Conservation (phyloP, 192 early-diverging fungal species). For the Backusella westeae region DNA sequence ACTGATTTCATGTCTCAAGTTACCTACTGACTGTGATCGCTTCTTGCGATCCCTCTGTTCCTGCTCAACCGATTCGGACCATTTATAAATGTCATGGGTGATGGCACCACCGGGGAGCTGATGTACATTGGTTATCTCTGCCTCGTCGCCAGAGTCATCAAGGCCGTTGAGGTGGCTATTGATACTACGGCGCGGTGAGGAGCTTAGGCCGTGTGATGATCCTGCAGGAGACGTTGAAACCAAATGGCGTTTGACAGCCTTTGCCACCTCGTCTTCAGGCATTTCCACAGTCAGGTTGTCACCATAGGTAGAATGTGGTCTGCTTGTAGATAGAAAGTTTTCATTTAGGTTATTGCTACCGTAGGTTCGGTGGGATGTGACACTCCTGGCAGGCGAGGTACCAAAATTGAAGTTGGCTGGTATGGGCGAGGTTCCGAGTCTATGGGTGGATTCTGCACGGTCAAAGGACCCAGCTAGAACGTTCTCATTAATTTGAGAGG, state of each 20-base stretch:
- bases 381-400: constrained; percentile 14
- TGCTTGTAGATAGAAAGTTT: background rate
- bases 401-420: constrained; percentile 5
- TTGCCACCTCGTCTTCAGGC: constrained; percentile 53
- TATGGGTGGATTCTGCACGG: background rate
- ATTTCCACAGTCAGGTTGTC: constrained; percentile 30
- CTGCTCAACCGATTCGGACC: constrained; percentile 69
- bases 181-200: constrained; percentile 6
- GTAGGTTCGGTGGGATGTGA: constrained; percentile 2
- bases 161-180: background rate
- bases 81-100: constrained; percentile 86
- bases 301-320: constrained; percentile 2
- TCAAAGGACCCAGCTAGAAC: constrained; percentile 17
- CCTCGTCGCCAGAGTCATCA: background rate
- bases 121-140: constrained; percentile 42
- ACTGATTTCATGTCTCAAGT: background rate
- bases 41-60: constrained; percentile 25
- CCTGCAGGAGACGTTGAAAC: constrained; percentile 48
- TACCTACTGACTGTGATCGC: constrained; percentile 25
- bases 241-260: constrained; percentile 67
- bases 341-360: background rate
- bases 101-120: constrained; percentile 67
- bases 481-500: background rate
- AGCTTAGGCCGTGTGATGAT: background rate
- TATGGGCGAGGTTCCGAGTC: constrained; percentile 14